phyloP scores from a whole-genome alignment of 129 eudicot genomes.

The Flaveria trinervia region DNA sequence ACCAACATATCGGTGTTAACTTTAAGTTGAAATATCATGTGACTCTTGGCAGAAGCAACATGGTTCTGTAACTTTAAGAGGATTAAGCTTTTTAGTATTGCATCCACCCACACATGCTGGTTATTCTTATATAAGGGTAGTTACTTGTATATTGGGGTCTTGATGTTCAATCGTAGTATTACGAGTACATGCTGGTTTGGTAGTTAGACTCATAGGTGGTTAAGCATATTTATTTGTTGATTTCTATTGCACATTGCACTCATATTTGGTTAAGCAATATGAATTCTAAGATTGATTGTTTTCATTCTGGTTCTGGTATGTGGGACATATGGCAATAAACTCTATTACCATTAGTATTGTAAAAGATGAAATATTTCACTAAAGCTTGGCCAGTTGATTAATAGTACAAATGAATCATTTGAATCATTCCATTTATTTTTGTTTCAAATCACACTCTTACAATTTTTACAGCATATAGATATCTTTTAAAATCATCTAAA shows the following conservation, averaged over 20 bases:
- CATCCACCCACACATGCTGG: not conserved
- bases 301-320: not conserved
- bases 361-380: not conserved
- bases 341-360: not conserved
- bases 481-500: not conserved
- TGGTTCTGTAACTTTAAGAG: not conserved
- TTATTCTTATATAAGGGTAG: not conserved
- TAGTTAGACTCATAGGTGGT: not conserved
- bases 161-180: not conserved
- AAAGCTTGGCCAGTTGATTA: not conserved
- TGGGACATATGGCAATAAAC: not conserved
- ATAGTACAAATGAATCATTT: not conserved
- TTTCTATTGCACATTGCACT: not conserved
- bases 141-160: not conserved
- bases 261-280: not conserved
- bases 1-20: not conserved
- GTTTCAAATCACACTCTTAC: not conserved
- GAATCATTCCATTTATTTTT: not conserved
- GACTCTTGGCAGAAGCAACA: conserved; percentile 7
- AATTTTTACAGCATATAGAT: not conserved
- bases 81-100: not conserved
- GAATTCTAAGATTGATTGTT: not conserved
- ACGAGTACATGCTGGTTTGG: conserved; percentile 3
- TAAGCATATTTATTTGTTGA: not conserved
- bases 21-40: not conserved